phyloP scores from a whole-genome alignment of 106 monocot species.

The Alisma plantagoaquatica region DNA sequence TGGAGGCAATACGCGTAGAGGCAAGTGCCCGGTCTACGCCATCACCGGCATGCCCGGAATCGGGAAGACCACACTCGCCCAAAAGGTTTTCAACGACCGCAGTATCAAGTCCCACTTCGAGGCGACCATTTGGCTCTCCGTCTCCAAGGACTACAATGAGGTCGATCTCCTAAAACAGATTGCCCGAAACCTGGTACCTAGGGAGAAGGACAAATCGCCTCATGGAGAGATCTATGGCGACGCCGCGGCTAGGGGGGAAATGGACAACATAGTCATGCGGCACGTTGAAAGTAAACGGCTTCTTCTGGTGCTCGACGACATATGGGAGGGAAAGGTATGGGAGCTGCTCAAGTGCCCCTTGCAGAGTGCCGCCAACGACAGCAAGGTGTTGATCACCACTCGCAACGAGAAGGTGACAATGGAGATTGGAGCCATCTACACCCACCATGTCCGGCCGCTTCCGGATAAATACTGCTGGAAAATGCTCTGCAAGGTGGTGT shows the following conservation, averaged over 20 bases:
- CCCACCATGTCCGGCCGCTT: conserved; percentile 6
- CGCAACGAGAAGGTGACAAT: conserved; percentile 12
- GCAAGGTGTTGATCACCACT: conserved; percentile 25
- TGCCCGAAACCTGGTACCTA: neutral
- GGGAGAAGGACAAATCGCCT: neutral
- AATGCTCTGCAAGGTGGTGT: conserved; percentile 3
- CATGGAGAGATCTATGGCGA: neutral
- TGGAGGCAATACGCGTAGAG: neutral
- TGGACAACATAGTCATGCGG: neutral
- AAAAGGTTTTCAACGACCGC: conserved; percentile 18
- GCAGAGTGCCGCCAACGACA: neutral
- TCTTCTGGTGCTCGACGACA: conserved; percentile 18
- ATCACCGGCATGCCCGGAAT: conserved; percentile 33
- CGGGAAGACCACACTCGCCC: conserved; percentile 47
- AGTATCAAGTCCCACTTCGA: conserved; percentile 17
- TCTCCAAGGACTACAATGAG: conserved; percentile 9
- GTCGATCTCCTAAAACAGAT: conserved; percentile 5
- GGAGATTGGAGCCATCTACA: conserved; percentile 4
- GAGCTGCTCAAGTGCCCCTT: neutral
- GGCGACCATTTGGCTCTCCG: conserved; percentile 20
- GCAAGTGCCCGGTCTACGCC: conserved; percentile 4
- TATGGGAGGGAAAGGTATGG: conserved; percentile 14
- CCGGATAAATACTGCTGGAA: conserved; percentile 4
- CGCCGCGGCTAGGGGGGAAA: neutral
- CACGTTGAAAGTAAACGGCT: neutral